Evolutionary conservation across 2,329 filamentous ascomycete genomes (phyloP), one percentile per base, ranked within the genome.

Genomic region (Chaetomium olivaceum): DNA sequence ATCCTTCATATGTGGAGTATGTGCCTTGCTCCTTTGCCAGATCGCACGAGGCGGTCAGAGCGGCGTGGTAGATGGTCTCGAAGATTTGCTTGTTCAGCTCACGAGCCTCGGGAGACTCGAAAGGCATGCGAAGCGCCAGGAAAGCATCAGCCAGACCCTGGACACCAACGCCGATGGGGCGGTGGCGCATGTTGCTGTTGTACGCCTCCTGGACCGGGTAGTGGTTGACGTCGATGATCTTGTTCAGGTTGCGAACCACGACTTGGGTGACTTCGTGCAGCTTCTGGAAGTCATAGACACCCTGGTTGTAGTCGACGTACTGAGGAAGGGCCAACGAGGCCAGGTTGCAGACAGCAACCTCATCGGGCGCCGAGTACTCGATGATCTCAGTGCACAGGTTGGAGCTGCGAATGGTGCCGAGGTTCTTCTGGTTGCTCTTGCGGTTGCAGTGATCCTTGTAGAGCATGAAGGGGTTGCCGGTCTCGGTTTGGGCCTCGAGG

Each of bases 371-470:
- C 71, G 85, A 96, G 84, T 97, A 99, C 83, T 99, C 95, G 71
- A 99, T 87, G 74, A 99, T 99, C 81, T 99, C 95, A 59, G 94
- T 98, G 88, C 95, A 99, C 58, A 99, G 85, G 80, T 99, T 99
- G 76, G 95, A 99, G 85, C 92, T 97, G 80, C 93, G 93, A 74
- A 99, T 99, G 69, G 93, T 97, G 71, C 95, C 95, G 36, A 99
- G 86, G 81, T 99, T 99, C 90, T 99, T 98, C 84, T 99, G 95
- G 87, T 99, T 99, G 85, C 93, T 97, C 90, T 99, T 99, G 79
- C 89, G 89, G 87, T 99, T 99, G 88, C 91, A 94, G 75, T 89
- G 87, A 81, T 99, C 95, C 86, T 99, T 99, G 89, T 99, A 99
- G 67, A 98, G 89, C 92, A 99, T 99, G 82, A 97, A 99, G 58